phyloP scores from a whole-genome alignment of 2,329 filamentous ascomycete genomes.

The Diaporthe amygdali region DNA sequence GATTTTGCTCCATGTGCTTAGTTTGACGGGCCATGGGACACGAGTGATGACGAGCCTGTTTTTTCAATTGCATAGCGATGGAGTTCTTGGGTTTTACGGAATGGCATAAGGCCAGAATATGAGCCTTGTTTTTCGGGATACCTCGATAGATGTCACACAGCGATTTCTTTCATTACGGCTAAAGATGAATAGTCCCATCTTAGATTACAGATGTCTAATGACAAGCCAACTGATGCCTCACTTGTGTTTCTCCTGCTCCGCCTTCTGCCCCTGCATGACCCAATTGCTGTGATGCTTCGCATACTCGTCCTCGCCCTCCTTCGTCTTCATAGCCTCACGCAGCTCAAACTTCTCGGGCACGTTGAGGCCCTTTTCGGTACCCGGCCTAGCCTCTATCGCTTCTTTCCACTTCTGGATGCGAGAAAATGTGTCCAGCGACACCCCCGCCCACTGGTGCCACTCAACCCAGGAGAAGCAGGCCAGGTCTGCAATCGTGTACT shows the following conservation, averaged over 20 bases:
- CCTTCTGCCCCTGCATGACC: background rate
- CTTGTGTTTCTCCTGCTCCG: background rate
- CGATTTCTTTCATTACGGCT: background rate
- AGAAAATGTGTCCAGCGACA: background rate
- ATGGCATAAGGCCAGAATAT: background rate
- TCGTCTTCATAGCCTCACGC: background rate
- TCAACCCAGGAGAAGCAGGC: slow-evolving; percentile 13
- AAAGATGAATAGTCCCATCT: background rate
- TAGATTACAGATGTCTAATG: background rate
- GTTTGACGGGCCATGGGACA: background rate
- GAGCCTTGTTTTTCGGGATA: background rate
- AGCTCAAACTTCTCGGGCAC: background rate
- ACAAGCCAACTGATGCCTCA: background rate
- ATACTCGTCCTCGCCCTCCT: background rate
- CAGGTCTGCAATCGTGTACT: slow-evolving; percentile 3
- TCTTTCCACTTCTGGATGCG: background rate
- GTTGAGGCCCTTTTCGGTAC: background rate
- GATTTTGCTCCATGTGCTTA: background rate
- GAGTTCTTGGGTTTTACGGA: slow-evolving; percentile 29
- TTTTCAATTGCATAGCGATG: slow-evolving; percentile 34
- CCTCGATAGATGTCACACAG: background rate
- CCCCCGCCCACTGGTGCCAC: slow-evolving; percentile 4
- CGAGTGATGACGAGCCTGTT: background rate
- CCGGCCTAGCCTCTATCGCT: background rate
- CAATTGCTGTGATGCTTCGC: background rate